Evolutionary conservation across 768 basidiomycete genomes (phyloP).

Genomic region (Tephrocybe sp.): DNA sequence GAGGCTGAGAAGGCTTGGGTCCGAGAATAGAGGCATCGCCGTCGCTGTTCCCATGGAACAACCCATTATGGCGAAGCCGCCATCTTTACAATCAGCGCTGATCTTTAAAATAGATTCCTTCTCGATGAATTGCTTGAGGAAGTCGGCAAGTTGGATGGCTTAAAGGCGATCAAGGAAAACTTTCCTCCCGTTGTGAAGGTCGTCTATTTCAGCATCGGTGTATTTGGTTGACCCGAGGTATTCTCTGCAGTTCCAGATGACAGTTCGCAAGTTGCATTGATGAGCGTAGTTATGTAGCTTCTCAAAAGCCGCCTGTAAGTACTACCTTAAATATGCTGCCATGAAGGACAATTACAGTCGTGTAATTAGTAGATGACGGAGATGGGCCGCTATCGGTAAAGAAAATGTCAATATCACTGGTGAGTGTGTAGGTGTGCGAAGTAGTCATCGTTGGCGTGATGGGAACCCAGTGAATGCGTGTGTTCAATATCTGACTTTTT

Average conservation of each 20-base stretch:
- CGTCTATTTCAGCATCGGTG: conserved; percentile 29
- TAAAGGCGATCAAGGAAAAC: conserved; percentile 25
- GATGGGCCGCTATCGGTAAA: conserved; percentile 34
- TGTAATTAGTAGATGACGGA: conserved; percentile 26
- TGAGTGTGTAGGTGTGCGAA: conserved; percentile 17
- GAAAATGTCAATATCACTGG: conserved; percentile 24
- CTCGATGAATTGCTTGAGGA: conserved; percentile 27
- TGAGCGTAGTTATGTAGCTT: conserved; percentile 21
- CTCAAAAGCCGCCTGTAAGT: too few species aligned
- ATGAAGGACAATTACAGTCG: conserved; percentile 31
- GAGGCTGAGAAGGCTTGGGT: conserved; percentile 19
- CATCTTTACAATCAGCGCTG: conserved; percentile 21
- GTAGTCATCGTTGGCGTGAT: background rate
- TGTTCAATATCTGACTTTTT: too few species aligned
- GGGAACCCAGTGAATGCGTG: too few species aligned
- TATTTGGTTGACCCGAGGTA: conserved; percentile 32
- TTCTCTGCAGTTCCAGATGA: conserved; percentile 29
- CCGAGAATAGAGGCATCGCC: conserved; percentile 26
- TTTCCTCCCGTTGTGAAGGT: conserved; percentile 22
- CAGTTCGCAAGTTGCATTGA: conserved; percentile 23
- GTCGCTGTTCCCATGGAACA: conserved; percentile 36
- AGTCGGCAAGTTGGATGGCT: conserved; percentile 22
- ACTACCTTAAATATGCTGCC: too few species aligned
- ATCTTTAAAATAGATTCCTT: conserved; percentile 24
- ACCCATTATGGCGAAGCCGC: conserved; percentile 35